These are phyloP conservation scores for Trichoderma erinaceum DNA, from an alignment of 495 filamentous ascomycete genomes.

Conservation along the genomic window DNA sequence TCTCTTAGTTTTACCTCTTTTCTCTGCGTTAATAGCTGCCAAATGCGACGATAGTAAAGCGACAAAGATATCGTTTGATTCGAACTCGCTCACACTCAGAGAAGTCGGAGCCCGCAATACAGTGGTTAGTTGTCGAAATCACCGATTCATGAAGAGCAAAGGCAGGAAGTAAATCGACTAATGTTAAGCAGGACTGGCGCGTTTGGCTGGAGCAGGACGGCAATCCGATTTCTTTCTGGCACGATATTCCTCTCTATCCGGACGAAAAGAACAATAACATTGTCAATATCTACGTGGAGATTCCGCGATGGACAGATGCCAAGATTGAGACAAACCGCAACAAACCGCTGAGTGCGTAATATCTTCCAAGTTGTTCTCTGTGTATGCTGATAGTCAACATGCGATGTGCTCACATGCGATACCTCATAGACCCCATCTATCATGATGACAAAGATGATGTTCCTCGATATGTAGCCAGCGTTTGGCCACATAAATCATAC, in stretches of 20 bases:
- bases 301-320: constrained; percentile 14
- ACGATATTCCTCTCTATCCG: constrained; percentile 28
- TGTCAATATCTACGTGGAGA: background rate
- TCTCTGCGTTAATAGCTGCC: background rate
- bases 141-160: background rate
- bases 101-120: constrained; percentile 15
- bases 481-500: constrained; percentile 18
- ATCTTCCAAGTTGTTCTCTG: background rate
- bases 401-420: no score
- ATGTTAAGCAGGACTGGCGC: constrained; percentile 19
- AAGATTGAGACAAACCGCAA: constrained; percentile 16
- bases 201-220: constrained; percentile 24
- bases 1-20: background rate
- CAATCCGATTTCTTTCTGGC: constrained; percentile 26
- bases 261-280: constrained; percentile 15
- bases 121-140: background rate
- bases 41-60: background rate
- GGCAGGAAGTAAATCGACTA: background rate
- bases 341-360: constrained; percentile 1
- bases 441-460: constrained; percentile 16
- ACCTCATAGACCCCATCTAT: constrained; percentile 9
- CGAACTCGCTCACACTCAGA: background rate
- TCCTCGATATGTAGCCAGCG: constrained; percentile 16
- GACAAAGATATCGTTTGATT: background rate
- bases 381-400: background rate